A percentile compares a stretch with the other conserved stretches of the same genome.
Evolutionary conservation across 306 rosid species (phyloP).

Genomic region (Fagus crenata): DNA sequence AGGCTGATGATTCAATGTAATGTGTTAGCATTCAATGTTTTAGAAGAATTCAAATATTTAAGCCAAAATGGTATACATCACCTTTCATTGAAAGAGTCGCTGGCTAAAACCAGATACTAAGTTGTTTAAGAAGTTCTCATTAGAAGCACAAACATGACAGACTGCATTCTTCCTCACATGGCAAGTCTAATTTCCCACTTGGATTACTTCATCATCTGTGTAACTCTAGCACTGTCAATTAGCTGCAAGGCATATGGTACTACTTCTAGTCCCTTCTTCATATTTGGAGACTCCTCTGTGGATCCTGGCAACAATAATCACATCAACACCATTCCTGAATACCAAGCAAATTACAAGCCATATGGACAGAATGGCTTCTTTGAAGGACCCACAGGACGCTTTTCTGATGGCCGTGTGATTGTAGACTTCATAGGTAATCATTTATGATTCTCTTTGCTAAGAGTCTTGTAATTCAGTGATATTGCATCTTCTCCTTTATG

Average conservation of each 20-base stretch:
- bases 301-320: constrained; percentile 68
- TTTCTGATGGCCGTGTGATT: constrained; percentile 68
- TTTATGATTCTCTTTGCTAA: neutral
- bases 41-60: neutral
- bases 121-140: neutral
- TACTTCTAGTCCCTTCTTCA: constrained; percentile 39
- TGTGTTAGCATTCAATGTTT: neutral
- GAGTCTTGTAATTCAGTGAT: too few species aligned
- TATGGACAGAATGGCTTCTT: constrained; percentile 61
- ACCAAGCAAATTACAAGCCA: constrained; percentile 60
- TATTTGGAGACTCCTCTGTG: constrained; percentile 67
- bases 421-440: constrained; percentile 57
- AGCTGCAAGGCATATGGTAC: constrained; percentile 26
- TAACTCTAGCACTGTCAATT: constrained; percentile 22
- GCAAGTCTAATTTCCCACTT: constrained; percentile 23
- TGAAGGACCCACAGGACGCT: constrained; percentile 55
- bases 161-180: constrained; percentile 32
- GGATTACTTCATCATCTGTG: constrained; percentile 19
- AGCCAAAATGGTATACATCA: neutral
- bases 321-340: constrained; percentile 49
- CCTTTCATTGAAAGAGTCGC: neutral
- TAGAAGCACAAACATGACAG: neutral
- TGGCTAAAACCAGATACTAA: neutral
- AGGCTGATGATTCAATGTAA: neutral
- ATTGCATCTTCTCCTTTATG: too few species aligned